Base-by-base conservation (phyloP, 2,329 filamentous ascomycete species). In the Gnomoniopsis smithogilvyi region DNA sequence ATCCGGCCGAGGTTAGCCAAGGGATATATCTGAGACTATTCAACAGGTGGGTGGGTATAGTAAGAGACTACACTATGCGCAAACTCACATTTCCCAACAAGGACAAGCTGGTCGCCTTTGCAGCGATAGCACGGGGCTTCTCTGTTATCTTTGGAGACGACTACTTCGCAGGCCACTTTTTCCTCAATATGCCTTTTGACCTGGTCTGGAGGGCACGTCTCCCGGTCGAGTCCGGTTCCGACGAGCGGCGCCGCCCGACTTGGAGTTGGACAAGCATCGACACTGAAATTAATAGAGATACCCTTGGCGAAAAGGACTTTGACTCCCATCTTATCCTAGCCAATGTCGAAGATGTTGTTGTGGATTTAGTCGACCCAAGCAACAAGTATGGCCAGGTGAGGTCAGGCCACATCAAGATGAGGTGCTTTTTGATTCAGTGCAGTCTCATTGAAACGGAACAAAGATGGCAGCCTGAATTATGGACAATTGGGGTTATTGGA, bases 121-220 rank as follows among this genome's bases (percentile, higher is more conserved):
- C 41, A 19, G 53, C 43, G 10, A 34, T 55, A 24, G 43, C 53
- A 8, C 53, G 34, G 53, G n/a, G 33, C 1, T 48, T 49, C 24
- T n/a, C 53, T 48, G 2, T 10, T 21, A 19, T 38, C 4, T 48
- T 55, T 21, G 33, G 53, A 24, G 41, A 38, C 17, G 30, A 55
- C 2, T 55, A 55, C 45, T 48, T 24, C 43, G 53, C 53, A n/a
- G 53, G 53, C 14, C 53, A 55, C 19, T 55, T 55, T 10, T n/a
- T 43, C 2, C 10, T 22, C 11, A 34, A 49, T 15, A 55, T 55
- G 53, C 53, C 53, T 14, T 22, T 38, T 10, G 53, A 55, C 46
- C 45, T 55, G 3, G 19, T 14, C 12, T 55, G 53, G 53, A 2
- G 4, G n/a, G n/a, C n/a, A n/a, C n/a, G n/a, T n/a, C n/a, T n/a